Evolutionary conservation across 176 grass and related monocot genomes (phyloP), one percentile per base, ranked within the genome.

Genomic region (Saccharum officinarum): DNA sequence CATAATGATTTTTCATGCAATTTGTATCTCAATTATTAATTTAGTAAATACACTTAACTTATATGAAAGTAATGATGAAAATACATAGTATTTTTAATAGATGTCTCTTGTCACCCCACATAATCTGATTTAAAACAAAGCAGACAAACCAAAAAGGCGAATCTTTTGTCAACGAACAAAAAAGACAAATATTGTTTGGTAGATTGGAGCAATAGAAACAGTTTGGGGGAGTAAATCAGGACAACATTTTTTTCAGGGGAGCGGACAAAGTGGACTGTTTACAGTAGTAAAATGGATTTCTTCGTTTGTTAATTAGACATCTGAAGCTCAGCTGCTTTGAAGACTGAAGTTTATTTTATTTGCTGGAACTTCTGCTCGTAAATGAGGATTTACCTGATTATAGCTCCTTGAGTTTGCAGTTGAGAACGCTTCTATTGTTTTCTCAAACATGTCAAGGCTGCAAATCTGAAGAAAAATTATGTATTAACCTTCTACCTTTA

Each of bases 261-360:
- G 57, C 7, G 8, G 57, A 60, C 20, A 60, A 60, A 60, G 57
- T 60, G 8, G 59, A 12, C 8, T 25, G 8, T 61, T 23, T 61
- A 8, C n/a, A 11, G 22, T 25, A 10, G 9, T 61, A 61, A 61
- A 25, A 61, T 61, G 22, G 59, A 25, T 1, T 61, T 61, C 8
- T 61, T 25, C 59, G n/a, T 55, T 71, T 76, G n/a, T 89, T 71
- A 22, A 17, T 63, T 67, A 64, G 71, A 69, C 40, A 46, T 61
- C 22, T 69, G 54, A 78, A 71, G 7, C 75, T 36, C n/a, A 77
- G 33, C 26, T 78, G 10, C 66, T 81, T 22, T 50, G 47, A 17
- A 50, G 15, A 50, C 47, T 50, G 47, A 50, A 17, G 47, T 50
- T 50, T 17, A 16, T 50, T 50, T 50, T 50, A 17, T 17, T 50